Percentiles rank a stretch among this genome's conserved stretches.
phyloP scores from a whole-genome alignment of 208 protist genomes.

The Borovskyia barvae region DNA sequence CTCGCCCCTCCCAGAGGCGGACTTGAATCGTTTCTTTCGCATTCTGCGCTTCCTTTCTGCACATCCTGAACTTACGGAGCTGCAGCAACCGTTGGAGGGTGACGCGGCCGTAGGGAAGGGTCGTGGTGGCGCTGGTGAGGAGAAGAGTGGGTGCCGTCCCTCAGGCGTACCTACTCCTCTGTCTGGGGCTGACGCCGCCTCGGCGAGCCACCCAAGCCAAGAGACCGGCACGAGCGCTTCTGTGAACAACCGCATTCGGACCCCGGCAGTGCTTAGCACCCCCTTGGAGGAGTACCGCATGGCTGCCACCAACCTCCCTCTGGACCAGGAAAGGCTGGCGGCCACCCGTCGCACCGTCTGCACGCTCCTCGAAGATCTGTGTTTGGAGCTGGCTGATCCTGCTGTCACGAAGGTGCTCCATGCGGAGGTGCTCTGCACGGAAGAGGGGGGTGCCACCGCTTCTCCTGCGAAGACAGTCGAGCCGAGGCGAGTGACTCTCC shows the following conservation, averaged over 20 bases:
- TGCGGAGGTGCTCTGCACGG: constrained; percentile 12
- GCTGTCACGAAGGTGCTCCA: constrained; percentile 4
- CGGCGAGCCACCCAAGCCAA: not conserved
- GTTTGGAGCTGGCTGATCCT: constrained; percentile 2
- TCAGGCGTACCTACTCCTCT: not conserved
- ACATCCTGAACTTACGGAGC: constrained; percentile 1
- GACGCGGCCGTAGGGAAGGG: not conserved
- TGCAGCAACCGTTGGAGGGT: not conserved
- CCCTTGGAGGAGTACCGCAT: constrained; percentile 61
- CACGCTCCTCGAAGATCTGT: constrained; percentile 10
- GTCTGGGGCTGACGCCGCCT: not conserved
- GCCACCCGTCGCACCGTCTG: constrained; percentile 20
- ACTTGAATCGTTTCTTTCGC: constrained; percentile 52
- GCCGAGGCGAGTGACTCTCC: too few species aligned
- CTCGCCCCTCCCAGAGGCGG: constrained; percentile 17
- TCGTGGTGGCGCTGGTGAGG: too few species aligned
- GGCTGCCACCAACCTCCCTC: constrained; percentile 50
- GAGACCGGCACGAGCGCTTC: constrained; percentile 8
- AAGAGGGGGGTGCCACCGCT: not conserved
- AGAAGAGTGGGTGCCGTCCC: too few species aligned
- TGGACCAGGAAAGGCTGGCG: constrained; percentile 23
- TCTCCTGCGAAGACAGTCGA: too few species aligned
- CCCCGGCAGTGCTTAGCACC: constrained; percentile 23
- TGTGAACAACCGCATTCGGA: constrained; percentile 20
- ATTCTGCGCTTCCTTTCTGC: constrained; percentile 55